Base-by-base conservation (phyloP, 2,329 filamentous ascomycete species). In the Botrytis elliptica region DNA sequence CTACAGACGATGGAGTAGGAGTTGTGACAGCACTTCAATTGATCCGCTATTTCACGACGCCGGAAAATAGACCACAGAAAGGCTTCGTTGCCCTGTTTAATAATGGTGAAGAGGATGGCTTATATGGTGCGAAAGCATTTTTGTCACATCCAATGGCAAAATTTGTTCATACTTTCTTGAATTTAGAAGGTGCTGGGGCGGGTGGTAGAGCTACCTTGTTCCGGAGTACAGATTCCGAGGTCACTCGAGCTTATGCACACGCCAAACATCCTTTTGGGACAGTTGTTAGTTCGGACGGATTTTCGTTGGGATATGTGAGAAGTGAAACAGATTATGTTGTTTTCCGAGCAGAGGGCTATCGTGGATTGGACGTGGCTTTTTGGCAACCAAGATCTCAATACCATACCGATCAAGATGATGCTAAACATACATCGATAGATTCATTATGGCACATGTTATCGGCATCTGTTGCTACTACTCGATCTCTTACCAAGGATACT, bases 401-500 rank as follows among this genome's bases (percentile, higher is more conserved):
- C 79, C 96, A 99, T 81, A 98, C 95, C 0, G 88, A 93, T 75
- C 90, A 97, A 80, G 96, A 99, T 81, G 93, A 97, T 80, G 86
- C 91, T 4, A 89, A 89, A 57, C 94, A 98, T 82, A 92, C 94
- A 0, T 92, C 90, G n/a, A 82, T 83, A 74, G 83, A 84, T 65
- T 90, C 88, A 75, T 83, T 98, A 33, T 98, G 95, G 95, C 95
- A 98, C 82, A 98, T 99, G 96, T 86, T 99, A 55, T 97, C 93
- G 55, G 91, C 91, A 22, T 90, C 94, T 9, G 84, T 98, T 38
- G 88, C 90, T 10, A 96, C 95, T 0, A 89, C 93, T 36, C 86
- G 91, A 78, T 86, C 86, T 1, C 85, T 98, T 62, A 91, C 93
- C 0, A 88, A 89, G 22, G 89, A 93, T 77, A 89, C 87, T 0